Conservation (phyloP, 2,329 filamentous ascomycete genomes). For the Pseudocercospora ulei region DNA sequence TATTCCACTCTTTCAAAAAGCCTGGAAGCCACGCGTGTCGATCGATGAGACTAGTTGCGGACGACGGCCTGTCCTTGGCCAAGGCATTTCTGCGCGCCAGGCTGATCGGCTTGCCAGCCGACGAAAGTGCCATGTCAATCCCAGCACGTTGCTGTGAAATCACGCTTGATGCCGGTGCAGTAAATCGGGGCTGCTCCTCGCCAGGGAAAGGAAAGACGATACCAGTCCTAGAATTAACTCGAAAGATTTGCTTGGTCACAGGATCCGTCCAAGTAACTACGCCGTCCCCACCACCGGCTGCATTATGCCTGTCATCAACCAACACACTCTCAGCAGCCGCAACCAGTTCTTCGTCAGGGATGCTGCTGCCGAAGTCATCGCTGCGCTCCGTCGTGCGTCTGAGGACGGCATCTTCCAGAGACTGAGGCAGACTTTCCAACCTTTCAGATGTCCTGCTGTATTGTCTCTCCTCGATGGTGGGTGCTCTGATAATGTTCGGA, state of each 20-base stretch:
- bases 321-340: constrained; percentile 11
- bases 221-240: constrained; percentile 51
- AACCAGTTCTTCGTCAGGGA: constrained; percentile 24
- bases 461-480: constrained; percentile 3
- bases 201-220: constrained; percentile 27
- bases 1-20: constrained; percentile 59
- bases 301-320: background rate
- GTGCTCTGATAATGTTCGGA: too few relatives aligned
- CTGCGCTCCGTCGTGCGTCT: constrained; percentile 9
- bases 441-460: background rate
- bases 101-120: constrained; percentile 31
- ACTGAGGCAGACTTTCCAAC: background rate
- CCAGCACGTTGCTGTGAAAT: constrained; percentile 19
- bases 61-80: constrained; percentile 3
- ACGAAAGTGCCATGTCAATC: constrained; percentile 24
- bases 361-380: constrained; percentile 27
- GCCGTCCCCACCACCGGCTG: constrained; percentile 26
- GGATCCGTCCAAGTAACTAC: constrained; percentile 54
- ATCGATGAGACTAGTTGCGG: background rate
- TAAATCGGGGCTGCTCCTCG: background rate
- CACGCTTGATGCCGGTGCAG: too few relatives aligned
- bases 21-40: constrained; percentile 48
- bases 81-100: constrained; percentile 25
- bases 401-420: background rate
- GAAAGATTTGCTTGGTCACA: constrained; percentile 44